A percentile compares a stretch with the other conserved stretches of the same genome.
Conservation (phyloP, 805 yeast species). For the Metschnikowia cerradonensis region DNA sequence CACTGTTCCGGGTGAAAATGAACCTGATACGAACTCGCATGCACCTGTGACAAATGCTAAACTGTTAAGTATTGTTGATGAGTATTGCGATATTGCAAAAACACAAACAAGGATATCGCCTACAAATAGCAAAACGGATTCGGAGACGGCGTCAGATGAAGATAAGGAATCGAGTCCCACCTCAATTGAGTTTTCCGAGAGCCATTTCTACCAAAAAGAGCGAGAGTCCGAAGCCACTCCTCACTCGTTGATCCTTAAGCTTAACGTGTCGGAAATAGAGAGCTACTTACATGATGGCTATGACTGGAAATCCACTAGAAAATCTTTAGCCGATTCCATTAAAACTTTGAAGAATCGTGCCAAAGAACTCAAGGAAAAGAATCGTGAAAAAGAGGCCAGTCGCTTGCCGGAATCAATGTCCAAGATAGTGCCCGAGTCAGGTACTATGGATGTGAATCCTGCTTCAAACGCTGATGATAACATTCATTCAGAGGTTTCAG, state of each 20-base stretch:
- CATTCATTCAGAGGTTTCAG: conserved; percentile 32
- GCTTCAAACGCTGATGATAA: background rate
- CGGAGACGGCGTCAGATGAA: background rate
- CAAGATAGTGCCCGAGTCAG: background rate
- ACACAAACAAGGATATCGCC: background rate
- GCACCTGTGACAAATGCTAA: background rate
- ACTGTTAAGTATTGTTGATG: conserved; percentile 1
- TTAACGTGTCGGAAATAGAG: conserved; percentile 36
- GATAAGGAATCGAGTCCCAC: background rate
- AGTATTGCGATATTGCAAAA: background rate
- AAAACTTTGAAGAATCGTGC: conserved; percentile 54
- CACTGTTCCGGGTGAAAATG: background rate
- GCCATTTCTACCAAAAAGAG: conserved; percentile 2
- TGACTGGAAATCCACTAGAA: conserved; percentile 82
- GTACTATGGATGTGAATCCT: background rate
- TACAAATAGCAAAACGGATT: background rate
- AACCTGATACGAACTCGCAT: background rate
- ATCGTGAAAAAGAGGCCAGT: conserved; percentile 8
- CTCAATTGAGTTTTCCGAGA: background rate
- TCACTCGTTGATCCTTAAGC: conserved; percentile 19
- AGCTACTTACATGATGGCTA: conserved; percentile 79
- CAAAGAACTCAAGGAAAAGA: conserved; percentile 7
- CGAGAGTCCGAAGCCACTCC: background rate
- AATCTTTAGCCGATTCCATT: conserved; percentile 63
- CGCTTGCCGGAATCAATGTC: background rate